These are phyloP conservation scores for Lachnellula arida DNA, from an alignment of 2,329 filamentous ascomycete genomes.

Conservation along the genomic window DNA sequence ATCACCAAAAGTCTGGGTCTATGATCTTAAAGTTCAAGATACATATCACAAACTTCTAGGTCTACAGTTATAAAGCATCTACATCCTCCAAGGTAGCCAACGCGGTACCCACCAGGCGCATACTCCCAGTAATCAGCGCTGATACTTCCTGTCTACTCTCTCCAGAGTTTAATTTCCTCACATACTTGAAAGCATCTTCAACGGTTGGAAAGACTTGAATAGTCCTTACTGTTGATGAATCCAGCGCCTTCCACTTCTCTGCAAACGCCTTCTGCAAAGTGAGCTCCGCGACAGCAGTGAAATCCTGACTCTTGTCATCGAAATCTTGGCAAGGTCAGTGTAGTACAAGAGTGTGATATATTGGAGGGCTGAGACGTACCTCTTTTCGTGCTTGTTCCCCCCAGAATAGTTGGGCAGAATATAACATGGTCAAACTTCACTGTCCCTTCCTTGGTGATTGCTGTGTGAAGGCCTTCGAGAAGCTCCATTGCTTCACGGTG, in stretches of 20 bases:
- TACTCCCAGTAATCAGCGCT: neutral
- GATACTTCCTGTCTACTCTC: neutral
- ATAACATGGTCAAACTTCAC: conserved; percentile 65
- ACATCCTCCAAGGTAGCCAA: neutral
- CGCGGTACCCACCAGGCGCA: neutral
- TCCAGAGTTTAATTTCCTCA: neutral
- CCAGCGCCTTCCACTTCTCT: conserved; percentile 21
- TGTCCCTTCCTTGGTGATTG: conserved; percentile 43
- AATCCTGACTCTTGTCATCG: conserved; percentile 45
- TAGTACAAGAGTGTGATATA: conserved; percentile 27
- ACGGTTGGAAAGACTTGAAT: conserved; percentile 42
- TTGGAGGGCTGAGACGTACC: neutral
- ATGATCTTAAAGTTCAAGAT: neutral
- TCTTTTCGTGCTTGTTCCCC: conserved; percentile 46
- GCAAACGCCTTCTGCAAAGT: conserved; percentile 61
- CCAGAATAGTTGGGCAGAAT: conserved; percentile 73
- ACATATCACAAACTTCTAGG: too few species aligned
- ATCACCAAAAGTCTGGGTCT: neutral
- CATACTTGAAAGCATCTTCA: conserved; percentile 47
- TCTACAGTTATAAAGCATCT: neutral
- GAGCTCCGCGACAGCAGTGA: conserved; percentile 42
- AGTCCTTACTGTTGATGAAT: neutral
- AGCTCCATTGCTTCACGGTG: conserved; percentile 42
- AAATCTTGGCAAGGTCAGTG: conserved; percentile 39
- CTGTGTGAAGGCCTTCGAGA: conserved; percentile 42